Evolutionary conservation across 371 early-diverging fungal genomes (phyloP), one percentile per base, ranked within the genome.

Genomic region (Chytridium lagenaria): DNA sequence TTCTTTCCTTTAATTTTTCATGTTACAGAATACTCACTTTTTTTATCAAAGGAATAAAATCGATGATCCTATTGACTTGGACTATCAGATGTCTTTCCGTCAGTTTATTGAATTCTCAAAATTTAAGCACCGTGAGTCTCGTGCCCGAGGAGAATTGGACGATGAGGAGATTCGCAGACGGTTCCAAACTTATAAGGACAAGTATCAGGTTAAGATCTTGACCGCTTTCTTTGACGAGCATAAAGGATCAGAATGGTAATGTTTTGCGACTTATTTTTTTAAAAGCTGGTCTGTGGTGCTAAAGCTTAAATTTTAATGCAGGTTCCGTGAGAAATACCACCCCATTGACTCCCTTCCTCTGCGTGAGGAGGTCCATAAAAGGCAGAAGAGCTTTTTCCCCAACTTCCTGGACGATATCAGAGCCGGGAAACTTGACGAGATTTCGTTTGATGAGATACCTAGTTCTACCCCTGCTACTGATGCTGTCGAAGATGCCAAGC

Each of bases 281-380:
- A 51, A 59, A 15, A 10, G 7, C 26, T 7, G 33, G 23, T 57
- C 28, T n/a, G n/a, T n/a, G n/a, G n/a, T n/a, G n/a, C n/a, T n/a
- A n/a, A n/a, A n/a, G n/a, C n/a, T n/a, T n/a, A n/a, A 37, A n/a
- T 51, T 7, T 19, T 49, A 5, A 7, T 30, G 22, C 50, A 85
- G 85, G 85, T 97, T 96, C 81, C 80, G 86, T 39, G 95, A 95
- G 80, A 92, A 93, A 77, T 97, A 95, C 76, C 93, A 95, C 75
- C 94, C 95, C 0, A 87, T 81, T 23, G 76, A 82, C 2, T 85
- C 90, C 15, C 71, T 71, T 50, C 75, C 83, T n/a, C 84, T 92
- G 30, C 78, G 84, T 38, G 84, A 86, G 40, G 89, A 90, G 64
- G 79, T 88, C 31, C 81, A 84, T 23, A 67, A 75, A 12, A 86